Conservation (phyloP, 1,139 yeast genomes). For the Blastobotrys aristatus region DNA sequence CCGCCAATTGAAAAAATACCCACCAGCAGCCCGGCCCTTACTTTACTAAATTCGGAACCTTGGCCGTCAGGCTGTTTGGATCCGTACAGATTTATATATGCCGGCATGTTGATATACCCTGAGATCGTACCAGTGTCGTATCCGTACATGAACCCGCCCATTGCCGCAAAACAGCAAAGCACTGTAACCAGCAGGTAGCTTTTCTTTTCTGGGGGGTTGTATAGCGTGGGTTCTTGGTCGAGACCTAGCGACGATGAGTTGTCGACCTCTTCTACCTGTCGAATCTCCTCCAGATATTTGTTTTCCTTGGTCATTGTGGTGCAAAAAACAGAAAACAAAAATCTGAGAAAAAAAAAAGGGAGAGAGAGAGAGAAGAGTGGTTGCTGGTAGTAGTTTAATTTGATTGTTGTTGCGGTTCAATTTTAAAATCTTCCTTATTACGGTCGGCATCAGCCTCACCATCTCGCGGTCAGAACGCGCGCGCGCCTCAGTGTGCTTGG, state of each 20-base stretch:
- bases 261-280: not conserved
- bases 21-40: constrained; percentile 46
- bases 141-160: constrained; percentile 42
- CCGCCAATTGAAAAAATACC: constrained; percentile 53
- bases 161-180: constrained; percentile 22
- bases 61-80: constrained; percentile 19
- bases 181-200: constrained; percentile 12
- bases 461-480: not conserved
- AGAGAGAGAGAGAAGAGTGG: not conserved
- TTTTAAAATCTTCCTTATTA: too few species aligned
- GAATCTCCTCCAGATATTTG: not conserved
- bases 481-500: not conserved
- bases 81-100: constrained; percentile 53
- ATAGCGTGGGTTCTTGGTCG: not conserved
- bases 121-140: constrained; percentile 57
- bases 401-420: too few species aligned
- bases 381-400: too few species aligned
- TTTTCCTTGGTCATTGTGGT: not conserved
- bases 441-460: not conserved
- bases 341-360: not conserved
- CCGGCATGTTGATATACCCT: constrained; percentile 68
- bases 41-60: constrained; percentile 33
- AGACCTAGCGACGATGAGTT: not conserved
- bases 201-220: not conserved
- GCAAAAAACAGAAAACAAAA: not conserved